Conservation (phyloP, 2,329 filamentous ascomycete genomes). For the Fusarium anthophilum region DNA sequence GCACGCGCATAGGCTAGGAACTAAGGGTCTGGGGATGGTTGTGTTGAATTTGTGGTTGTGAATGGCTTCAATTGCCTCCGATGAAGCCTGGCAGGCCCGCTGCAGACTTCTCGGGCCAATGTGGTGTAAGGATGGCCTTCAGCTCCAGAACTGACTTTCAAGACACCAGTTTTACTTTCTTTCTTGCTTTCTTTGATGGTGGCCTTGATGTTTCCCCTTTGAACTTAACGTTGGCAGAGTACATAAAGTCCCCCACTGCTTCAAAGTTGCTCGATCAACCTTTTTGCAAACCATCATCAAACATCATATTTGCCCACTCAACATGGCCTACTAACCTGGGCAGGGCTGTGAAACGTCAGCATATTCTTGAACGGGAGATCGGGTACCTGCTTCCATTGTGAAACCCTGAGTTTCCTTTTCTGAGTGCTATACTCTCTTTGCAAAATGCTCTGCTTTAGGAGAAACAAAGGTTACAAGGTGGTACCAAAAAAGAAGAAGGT, state of each 20-base stretch:
- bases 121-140: neutral
- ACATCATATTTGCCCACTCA: neutral
- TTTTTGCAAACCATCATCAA: neutral
- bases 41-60: neutral
- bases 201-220: neutral
- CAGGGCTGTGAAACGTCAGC: neutral
- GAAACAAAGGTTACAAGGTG: conserved; percentile 36
- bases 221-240: neutral
- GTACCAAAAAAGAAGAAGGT: conserved; percentile 34
- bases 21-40: neutral
- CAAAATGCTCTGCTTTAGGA: conserved; percentile 42
- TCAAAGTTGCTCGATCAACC: neutral
- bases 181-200: neutral
- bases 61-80: neutral
- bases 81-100: neutral
- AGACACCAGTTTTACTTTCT: neutral
- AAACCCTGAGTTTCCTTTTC: neutral
- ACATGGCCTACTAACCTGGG: neutral
- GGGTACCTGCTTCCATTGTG: neutral
- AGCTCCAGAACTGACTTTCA: neutral
- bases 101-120: neutral
- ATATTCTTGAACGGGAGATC: neutral
- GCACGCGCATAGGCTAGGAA: neutral
- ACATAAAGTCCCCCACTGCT: neutral
- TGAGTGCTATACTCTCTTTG: neutral